Percentiles rank a stretch among this genome's conserved stretches.
phyloP scores from a whole-genome alignment of 2,329 filamentous ascomycete genomes.

The Kalaharituber pfeilii region DNA sequence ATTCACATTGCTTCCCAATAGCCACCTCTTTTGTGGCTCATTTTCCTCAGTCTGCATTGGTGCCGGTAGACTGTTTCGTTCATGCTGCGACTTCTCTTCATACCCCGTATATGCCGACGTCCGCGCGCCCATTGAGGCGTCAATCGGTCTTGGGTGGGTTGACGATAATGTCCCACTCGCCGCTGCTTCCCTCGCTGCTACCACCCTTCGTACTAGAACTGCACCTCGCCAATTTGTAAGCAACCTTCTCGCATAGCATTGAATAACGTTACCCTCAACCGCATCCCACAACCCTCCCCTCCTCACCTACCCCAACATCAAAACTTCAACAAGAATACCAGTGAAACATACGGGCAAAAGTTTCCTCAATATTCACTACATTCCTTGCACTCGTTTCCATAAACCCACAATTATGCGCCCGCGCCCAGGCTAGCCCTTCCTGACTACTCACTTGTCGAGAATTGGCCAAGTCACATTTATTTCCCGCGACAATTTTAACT shows the following conservation, averaged over 20 bases:
- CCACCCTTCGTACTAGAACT: conserved; percentile 19
- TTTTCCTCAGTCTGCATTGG: too few species aligned
- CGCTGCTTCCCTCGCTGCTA: conserved; percentile 16
- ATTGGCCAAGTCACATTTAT: conserved; percentile 68
- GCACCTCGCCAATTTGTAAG: background rate
- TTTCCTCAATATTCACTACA: conserved; percentile 80
- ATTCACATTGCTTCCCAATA: too few species aligned
- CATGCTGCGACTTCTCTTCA: background rate
- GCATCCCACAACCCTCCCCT: background rate
- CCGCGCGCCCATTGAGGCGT: background rate
- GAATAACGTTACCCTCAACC: background rate
- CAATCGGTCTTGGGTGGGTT: background rate
- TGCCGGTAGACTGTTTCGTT: too few species aligned
- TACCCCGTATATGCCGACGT: too few species aligned
- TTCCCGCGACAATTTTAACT: conserved; percentile 68
- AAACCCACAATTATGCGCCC: conserved; percentile 56
- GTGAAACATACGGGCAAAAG: conserved; percentile 41
- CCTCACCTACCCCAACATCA: background rate
- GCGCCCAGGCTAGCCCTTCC: conserved; percentile 59
- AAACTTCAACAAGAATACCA: too few species aligned
- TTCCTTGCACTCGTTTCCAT: conserved; percentile 77
- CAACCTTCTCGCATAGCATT: background rate
- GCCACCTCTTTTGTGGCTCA: too few species aligned
- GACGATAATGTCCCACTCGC: conserved; percentile 9
- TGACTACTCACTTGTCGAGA: conserved; percentile 51